These are phyloP conservation scores for Penicillium waksmanii DNA, from an alignment of 495 filamentous ascomycete genomes.

Conservation along the genomic window DNA sequence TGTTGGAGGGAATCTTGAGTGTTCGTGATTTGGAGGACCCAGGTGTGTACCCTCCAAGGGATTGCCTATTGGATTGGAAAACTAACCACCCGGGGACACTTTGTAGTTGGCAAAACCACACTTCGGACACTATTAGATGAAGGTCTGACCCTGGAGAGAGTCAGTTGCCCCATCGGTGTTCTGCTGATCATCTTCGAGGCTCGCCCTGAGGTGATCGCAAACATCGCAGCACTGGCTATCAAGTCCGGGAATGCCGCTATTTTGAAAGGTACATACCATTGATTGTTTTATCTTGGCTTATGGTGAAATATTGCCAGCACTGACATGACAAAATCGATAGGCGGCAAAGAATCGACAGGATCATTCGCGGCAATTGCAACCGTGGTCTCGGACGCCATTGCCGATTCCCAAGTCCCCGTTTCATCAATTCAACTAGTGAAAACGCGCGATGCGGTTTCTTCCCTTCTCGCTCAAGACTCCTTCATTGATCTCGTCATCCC, in stretches of 20 bases:
- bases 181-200: constrained; percentile 98
- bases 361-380: constrained; percentile 88
- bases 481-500: constrained; percentile 96
- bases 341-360: constrained; percentile 92
- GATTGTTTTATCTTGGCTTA: not conserved
- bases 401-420: constrained; percentile 76
- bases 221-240: constrained; percentile 94
- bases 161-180: constrained; percentile 93
- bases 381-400: constrained; percentile 80
- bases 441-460: constrained; percentile 83
- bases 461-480: constrained; percentile 79
- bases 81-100: not conserved
- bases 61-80: not conserved
- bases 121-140: constrained; percentile 88
- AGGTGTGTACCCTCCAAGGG: constrained; percentile 56
- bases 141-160: constrained; percentile 78
- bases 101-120: constrained; percentile 81
- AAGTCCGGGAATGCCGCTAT: constrained; percentile 98
- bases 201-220: constrained; percentile 96
- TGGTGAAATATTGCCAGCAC: too few relatives aligned
- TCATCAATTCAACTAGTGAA: constrained; percentile 89
- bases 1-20: constrained; percentile 93
- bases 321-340: constrained; percentile 34
- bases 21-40: constrained; percentile 88
- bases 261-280: constrained; percentile 70